A percentile compares a stretch with the other conserved stretches of the same genome.
Conservation (phyloP, 371 early-diverging fungal species). For the Mucor irregularis region DNA sequence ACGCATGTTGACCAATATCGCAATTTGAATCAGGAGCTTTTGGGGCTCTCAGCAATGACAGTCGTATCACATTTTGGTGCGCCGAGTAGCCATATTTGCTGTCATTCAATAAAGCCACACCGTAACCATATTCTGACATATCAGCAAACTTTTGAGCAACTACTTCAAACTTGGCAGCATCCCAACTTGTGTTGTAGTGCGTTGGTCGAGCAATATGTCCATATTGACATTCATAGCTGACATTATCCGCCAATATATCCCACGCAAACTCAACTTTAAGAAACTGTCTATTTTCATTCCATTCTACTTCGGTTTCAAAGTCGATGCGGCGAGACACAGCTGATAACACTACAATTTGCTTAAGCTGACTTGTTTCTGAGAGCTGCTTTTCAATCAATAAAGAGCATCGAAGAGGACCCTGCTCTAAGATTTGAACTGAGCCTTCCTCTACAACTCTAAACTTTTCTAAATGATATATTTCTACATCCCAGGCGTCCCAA, state of each 20-base stretch:
- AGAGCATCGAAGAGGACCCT: slow-evolving; percentile 82
- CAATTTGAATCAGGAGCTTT: slow-evolving; percentile 56
- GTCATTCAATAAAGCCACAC: slow-evolving; percentile 88
- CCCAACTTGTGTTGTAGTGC: slow-evolving; percentile 91
- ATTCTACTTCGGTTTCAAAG: slow-evolving; percentile 86
- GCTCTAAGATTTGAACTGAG: slow-evolving; percentile 60
- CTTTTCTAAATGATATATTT: slow-evolving; percentile 90
- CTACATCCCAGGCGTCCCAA: slow-evolving; percentile 66
- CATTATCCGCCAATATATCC: slow-evolving; percentile 75
- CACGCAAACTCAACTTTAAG: slow-evolving; percentile 90
- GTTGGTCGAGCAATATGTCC: slow-evolving; percentile 88
- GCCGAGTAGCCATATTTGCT: slow-evolving; percentile 85
- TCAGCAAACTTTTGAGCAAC: slow-evolving; percentile 94
- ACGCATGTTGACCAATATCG: slow-evolving; percentile 67
- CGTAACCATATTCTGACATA: slow-evolving; percentile 88
- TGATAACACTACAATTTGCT: slow-evolving; percentile 71
- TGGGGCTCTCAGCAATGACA: slow-evolving; percentile 85
- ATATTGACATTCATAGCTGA: slow-evolving; percentile 92
- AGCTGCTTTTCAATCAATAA: slow-evolving; percentile 65
- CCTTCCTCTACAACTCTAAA: slow-evolving; percentile 50
- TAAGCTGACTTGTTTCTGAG: slow-evolving; percentile 58
- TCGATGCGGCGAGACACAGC: slow-evolving; percentile 77
- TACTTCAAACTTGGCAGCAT: slow-evolving; percentile 92
- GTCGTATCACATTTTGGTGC: slow-evolving; percentile 73
- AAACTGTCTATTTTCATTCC: slow-evolving; percentile 89